These are phyloP conservation scores for Cephaloascus fragrans DNA, from an alignment of 805 yeast genomes.

Conservation along the genomic window DNA sequence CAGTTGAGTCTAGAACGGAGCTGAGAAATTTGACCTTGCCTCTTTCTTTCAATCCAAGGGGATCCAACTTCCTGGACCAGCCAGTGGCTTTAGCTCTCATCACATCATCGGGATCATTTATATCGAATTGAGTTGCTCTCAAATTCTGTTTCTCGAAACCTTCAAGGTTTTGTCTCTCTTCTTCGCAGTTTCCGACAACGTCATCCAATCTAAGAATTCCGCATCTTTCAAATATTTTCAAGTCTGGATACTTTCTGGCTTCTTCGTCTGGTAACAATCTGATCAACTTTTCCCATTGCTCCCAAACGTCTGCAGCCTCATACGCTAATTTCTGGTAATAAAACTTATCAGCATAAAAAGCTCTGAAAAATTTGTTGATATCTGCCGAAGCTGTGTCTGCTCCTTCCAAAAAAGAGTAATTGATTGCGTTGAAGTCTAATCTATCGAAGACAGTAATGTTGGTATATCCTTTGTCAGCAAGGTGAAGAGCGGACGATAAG, in stretches of 20 bases:
- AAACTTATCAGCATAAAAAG: conserved; percentile 24
- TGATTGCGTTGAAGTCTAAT: conserved; percentile 15
- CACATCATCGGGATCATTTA: conserved; percentile 15
- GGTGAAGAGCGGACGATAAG: conserved; percentile 35
- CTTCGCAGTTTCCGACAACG: conserved; percentile 9
- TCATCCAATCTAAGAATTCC: conserved; percentile 18
- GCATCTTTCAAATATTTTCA: conserved; percentile 14
- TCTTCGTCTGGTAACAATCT: conserved; percentile 11
- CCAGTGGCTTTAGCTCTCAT: conserved; percentile 20
- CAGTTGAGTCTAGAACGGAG: conserved; percentile 18
- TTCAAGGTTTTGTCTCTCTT: conserved; percentile 8
- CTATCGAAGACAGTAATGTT: conserved; percentile 28
- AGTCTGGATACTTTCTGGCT: conserved; percentile 10
- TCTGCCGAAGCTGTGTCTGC: conserved; percentile 30
- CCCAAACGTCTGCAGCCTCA: neutral
- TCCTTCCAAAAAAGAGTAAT: conserved; percentile 21
- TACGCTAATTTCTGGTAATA: conserved; percentile 6
- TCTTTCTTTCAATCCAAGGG: conserved; percentile 7
- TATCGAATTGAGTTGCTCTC: conserved; percentile 15
- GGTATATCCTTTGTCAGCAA: conserved; percentile 22
- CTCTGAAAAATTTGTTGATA: conserved; percentile 26
- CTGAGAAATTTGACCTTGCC: conserved; percentile 5
- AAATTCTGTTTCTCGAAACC: conserved; percentile 16
- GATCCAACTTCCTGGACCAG: conserved; percentile 12
- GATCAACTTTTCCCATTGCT: conserved; percentile 9